Percentiles rank a stretch among this genome's conserved stretches.
Conservation (phyloP, 2,329 filamentous ascomycete species). For the Neobulgaria alba region DNA sequence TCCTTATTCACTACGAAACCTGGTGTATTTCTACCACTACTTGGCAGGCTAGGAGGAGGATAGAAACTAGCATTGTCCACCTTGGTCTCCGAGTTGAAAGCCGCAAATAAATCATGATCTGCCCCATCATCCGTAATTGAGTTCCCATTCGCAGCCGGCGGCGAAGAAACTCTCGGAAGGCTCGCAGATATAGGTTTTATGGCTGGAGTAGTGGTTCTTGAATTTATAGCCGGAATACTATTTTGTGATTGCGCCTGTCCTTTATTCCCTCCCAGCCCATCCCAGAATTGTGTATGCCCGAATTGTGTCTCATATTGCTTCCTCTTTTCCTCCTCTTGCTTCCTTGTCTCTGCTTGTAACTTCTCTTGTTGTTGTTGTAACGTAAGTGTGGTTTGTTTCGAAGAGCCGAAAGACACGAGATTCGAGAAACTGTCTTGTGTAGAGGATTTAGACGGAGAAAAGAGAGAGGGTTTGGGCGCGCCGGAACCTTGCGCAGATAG, state of each 20-base stretch:
- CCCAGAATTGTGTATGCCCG: slow-evolving; percentile 69
- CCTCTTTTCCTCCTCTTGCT: slow-evolving; percentile 65
- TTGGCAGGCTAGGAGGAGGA: slow-evolving; percentile 37
- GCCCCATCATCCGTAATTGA: slow-evolving; percentile 25
- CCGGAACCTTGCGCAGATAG: slow-evolving; percentile 35
- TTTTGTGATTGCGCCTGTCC: slow-evolving; percentile 32
- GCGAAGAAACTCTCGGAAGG: slow-evolving; percentile 20
- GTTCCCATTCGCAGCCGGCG: slow-evolving; percentile 18
- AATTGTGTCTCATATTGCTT: slow-evolving; percentile 69
- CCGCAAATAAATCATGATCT: slow-evolving; percentile 58
- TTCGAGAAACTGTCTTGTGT: slow-evolving; percentile 68
- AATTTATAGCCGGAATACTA: slow-evolving; percentile 38
- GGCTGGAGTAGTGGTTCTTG: slow-evolving; percentile 39
- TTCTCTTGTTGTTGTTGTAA: slow-evolving; percentile 70
- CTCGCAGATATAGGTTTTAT: slow-evolving; percentile 25
- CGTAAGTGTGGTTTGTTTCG: slow-evolving; percentile 58
- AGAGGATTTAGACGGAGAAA: slow-evolving; percentile 35
- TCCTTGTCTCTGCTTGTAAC: slow-evolving; percentile 55
- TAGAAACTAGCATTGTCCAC: slow-evolving; percentile 60
- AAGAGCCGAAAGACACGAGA: slow-evolving; percentile 55
- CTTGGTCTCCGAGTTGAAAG: slow-evolving; percentile 57
- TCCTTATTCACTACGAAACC: slow-evolving; percentile 31
- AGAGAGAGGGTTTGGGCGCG: slow-evolving; percentile 21
- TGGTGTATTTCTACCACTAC: slow-evolving; percentile 34
- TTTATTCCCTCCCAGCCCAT: slow-evolving; percentile 55